Evolutionary conservation across 805 yeast species (phyloP).

Genomic region (Metschnikowia orientalis): DNA sequence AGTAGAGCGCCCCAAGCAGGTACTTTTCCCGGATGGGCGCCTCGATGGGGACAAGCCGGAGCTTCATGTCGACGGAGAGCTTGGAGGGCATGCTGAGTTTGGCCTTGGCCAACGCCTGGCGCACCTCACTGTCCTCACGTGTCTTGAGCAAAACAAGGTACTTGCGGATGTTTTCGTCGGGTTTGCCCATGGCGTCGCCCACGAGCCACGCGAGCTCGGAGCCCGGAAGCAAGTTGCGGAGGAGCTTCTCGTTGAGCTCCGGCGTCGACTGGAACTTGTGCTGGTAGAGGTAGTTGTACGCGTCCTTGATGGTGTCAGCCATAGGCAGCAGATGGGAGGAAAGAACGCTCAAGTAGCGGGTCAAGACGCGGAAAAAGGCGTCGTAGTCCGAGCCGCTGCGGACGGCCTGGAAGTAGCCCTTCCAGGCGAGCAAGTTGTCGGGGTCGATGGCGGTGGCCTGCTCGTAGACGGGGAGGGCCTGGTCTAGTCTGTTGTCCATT

Average conservation of each 20-base stretch:
- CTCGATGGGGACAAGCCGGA: conserved; percentile 33
- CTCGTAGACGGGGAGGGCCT: conserved; percentile 43
- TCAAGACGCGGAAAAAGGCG: conserved; percentile 45
- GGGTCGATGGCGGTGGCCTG: conserved; percentile 50
- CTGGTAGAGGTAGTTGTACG: conserved; percentile 42
- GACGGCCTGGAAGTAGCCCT: conserved; percentile 59
- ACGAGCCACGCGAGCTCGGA: conserved; percentile 49
- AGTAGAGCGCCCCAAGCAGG: conserved; percentile 50
- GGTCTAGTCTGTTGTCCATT: conserved; percentile 31
- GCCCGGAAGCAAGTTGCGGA: conserved; percentile 53
- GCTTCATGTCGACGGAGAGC: conserved; percentile 38
- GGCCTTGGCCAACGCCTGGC: conserved; percentile 41
- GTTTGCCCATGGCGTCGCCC: conserved; percentile 43
- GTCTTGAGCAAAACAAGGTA: conserved; percentile 39
- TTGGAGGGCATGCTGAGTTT: conserved; percentile 46
- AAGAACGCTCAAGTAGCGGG: conserved; percentile 41
- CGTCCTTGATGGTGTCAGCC: conserved; percentile 46
- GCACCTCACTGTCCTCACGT: conserved; percentile 40
- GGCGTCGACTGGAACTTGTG: conserved; percentile 25
- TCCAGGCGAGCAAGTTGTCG: conserved; percentile 66
- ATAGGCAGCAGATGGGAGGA: conserved; percentile 41
- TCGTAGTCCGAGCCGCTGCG: conserved; percentile 34
- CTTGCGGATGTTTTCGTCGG: conserved; percentile 40
- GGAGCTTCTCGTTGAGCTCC: conserved; percentile 43
- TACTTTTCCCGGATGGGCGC: conserved; percentile 50